Conservation (phyloP, 345 rosid species). For the Citrus cavaleriei region DNA sequence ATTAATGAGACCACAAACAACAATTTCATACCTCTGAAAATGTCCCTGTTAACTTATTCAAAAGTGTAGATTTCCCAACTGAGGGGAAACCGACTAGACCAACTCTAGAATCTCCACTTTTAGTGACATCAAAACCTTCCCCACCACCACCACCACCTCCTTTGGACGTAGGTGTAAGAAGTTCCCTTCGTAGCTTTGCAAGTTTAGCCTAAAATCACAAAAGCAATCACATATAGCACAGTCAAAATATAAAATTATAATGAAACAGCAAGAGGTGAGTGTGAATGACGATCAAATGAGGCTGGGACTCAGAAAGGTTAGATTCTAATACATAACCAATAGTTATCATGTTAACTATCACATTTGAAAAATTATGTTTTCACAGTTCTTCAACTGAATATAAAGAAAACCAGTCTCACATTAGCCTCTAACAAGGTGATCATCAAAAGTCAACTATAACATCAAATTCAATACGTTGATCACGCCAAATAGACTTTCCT, state of each 20-base stretch:
- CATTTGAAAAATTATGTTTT: not conserved
- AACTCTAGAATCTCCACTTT: slow-evolving; percentile 96
- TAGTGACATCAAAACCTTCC: slow-evolving; percentile 97
- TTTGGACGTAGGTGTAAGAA: slow-evolving; percentile 84
- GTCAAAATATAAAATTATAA: slow-evolving; percentile 1
- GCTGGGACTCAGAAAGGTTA: not conserved
- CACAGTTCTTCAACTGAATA: not conserved
- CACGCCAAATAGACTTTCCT: not conserved
- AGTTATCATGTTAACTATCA: not conserved
- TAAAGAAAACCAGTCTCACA: not conserved
- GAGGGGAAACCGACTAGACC: slow-evolving; percentile 97
- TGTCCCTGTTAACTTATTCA: slow-evolving; percentile 89
- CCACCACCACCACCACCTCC: slow-evolving; percentile 86
- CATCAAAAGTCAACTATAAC: not conserved
- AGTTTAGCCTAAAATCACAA: slow-evolving; percentile 66
- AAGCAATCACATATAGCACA: not conserved
- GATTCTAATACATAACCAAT: not conserved
- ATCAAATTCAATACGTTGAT: not conserved
- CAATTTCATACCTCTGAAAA: slow-evolving; percentile 76
- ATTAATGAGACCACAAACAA: not conserved
- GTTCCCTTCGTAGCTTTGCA: slow-evolving; percentile 90
- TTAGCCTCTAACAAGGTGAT: not conserved
- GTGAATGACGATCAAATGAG: not conserved
- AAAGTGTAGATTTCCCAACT: slow-evolving; percentile 95
- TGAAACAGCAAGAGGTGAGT: not conserved